Percentiles rank a stretch among this genome's conserved stretches.
phyloP scores from a whole-genome alignment of 345 rosid species.

The Camelina sativa region DNA sequence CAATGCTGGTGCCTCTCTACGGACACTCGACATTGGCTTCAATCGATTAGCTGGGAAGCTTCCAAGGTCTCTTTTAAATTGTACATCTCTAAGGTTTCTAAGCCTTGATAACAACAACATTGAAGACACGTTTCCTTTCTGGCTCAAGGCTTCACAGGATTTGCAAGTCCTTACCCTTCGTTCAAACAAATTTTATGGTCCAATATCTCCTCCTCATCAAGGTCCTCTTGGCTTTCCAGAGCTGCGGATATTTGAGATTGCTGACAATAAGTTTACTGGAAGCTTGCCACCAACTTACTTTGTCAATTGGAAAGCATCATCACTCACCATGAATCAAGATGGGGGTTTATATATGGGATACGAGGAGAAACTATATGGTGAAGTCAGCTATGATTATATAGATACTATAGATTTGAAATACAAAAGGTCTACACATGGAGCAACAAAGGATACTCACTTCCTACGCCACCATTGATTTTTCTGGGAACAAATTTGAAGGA shows the following conservation, averaged over 20 bases:
- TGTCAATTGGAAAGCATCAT: constrained; percentile 26
- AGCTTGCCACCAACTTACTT: constrained; percentile 27
- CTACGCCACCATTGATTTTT: constrained; percentile 5
- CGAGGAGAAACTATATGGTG: too few species aligned
- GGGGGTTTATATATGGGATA: not conserved
- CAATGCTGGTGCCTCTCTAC: too few species aligned
- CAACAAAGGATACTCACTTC: rapidly evolving
- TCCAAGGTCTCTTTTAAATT: too few species aligned
- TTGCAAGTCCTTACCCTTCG: too few species aligned
- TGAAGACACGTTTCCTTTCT: too few species aligned
- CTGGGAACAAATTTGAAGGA: not conserved
- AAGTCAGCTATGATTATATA: rapidly evolving
- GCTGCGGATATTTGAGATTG: constrained; percentile 17
- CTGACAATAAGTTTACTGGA: constrained; percentile 24
- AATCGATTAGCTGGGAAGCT: too few species aligned
- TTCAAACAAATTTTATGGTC: too few species aligned
- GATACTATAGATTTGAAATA: not conserved
- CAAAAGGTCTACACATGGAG: constrained; percentile 4
- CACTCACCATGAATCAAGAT: not conserved
- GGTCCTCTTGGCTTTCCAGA: not conserved
- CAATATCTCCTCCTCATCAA: too few species aligned
- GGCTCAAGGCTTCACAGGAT: too few species aligned
- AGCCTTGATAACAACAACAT: too few species aligned
- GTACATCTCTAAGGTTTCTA: too few species aligned
- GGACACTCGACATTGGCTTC: too few species aligned